Conservation (phyloP, 331 rosid species). For the Dryas integrifolia region DNA sequence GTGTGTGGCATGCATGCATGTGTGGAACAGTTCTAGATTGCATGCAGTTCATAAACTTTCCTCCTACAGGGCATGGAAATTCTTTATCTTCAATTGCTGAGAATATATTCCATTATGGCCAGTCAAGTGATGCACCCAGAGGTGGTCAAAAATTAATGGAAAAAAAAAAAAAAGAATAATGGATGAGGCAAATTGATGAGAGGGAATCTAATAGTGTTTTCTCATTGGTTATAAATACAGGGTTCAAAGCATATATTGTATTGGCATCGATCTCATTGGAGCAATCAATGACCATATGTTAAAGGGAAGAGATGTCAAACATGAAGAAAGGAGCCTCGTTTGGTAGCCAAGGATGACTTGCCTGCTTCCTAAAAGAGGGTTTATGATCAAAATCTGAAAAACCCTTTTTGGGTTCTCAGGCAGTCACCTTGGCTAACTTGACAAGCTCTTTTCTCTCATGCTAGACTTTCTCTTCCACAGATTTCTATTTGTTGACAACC, state of each 20-base stretch:
- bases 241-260: neutral
- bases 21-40: too few species aligned
- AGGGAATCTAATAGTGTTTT: neutral
- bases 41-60: too few species aligned
- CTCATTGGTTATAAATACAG: neutral
- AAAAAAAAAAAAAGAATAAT: neutral
- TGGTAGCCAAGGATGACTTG: slow-evolving; percentile 20
- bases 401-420: neutral
- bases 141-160: too few species aligned
- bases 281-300: neutral
- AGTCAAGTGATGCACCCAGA: neutral
- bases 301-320: slow-evolving; percentile 7
- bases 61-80: too few species aligned
- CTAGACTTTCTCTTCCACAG: neutral
- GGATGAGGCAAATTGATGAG: neutral
- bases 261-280: neutral
- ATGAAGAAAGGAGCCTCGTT: neutral
- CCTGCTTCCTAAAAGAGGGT: neutral
- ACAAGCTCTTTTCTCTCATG: slow-evolving; percentile 5
- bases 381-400: neutral
- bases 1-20: too few species aligned
- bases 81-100: neutral
- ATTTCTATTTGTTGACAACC: neutral
- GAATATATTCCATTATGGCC: neutral
- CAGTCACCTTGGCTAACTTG: slow-evolving; percentile 16